Evolutionary conservation across 352 stramenopile species (phyloP).

Genomic region (Pythium chondricola): DNA sequence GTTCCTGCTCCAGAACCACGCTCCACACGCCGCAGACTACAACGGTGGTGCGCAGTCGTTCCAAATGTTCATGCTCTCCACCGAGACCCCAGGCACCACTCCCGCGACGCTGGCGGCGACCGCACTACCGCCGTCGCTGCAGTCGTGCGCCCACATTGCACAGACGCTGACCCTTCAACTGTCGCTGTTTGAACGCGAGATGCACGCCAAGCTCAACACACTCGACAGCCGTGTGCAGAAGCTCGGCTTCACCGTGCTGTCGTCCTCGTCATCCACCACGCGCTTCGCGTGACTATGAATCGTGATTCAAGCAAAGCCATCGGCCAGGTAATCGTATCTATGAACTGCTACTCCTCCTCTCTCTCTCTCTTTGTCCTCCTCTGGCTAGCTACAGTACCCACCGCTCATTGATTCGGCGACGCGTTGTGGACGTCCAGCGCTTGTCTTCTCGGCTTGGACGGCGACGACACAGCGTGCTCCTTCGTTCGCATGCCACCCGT

Average conservation of each 20-base stretch:
- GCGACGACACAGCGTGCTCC: constrained; percentile 2
- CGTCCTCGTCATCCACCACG: constrained; percentile 13
- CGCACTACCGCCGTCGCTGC: constrained; percentile 6
- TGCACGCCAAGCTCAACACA: constrained; percentile 49
- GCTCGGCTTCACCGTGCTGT: constrained; percentile 37
- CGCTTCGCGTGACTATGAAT: constrained; percentile 16
- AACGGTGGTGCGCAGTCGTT: constrained; percentile 15
- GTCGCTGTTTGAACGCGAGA: constrained; percentile 41
- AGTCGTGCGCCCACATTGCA: constrained; percentile 15
- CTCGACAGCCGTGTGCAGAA: constrained; percentile 61
- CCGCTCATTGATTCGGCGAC: no score
- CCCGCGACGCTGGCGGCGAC: neutral
- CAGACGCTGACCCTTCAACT: constrained; percentile 28
- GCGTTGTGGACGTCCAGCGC: constrained; percentile 17
- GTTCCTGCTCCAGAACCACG: constrained; percentile 15
- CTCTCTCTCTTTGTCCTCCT: neutral
- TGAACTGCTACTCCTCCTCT: neutral
- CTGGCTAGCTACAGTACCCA: no score
- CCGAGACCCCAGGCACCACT: neutral
- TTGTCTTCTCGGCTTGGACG: neutral
- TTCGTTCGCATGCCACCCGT: constrained; percentile 4
- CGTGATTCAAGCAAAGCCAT: no score
- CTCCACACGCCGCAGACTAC: neutral
- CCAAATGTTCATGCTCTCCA: constrained; percentile 25
- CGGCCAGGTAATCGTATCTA: no score